phyloP scores from a whole-genome alignment of 768 basidiomycete genomes.

The Steccherinum ochraceum region DNA sequence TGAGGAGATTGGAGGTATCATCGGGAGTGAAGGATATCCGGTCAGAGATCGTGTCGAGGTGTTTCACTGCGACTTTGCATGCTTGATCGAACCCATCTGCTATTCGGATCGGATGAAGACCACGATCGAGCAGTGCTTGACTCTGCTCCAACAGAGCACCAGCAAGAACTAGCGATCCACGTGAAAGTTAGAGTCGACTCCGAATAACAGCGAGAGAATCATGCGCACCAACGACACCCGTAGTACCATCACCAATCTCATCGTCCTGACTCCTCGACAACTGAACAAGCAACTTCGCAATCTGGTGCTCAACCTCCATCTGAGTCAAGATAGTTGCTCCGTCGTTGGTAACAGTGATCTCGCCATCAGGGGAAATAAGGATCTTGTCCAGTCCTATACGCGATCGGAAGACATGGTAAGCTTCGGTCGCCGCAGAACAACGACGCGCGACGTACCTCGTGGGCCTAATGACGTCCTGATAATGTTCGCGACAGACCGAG shows the following conservation, averaged over 20 bases:
- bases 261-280: constrained; percentile 98
- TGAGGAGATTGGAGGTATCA: constrained; percentile 83
- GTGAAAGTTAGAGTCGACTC: constrained; percentile 1
- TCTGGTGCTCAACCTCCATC: constrained; percentile 99
- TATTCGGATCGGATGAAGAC: constrained; percentile 97
- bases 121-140: constrained; percentile 94
- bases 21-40: constrained; percentile 76
- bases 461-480: constrained; percentile 93
- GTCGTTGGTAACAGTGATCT: constrained; percentile 99
- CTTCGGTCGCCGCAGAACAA: not conserved
- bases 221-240: constrained; percentile 90
- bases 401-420: not conserved
- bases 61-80: constrained; percentile 82
- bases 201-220: constrained; percentile 11
- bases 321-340: constrained; percentile 97
- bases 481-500: constrained; percentile 89
- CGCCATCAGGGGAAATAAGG: constrained; percentile 92
- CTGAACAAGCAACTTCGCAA: constrained; percentile 95
- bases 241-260: constrained; percentile 99
- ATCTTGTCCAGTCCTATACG: constrained; percentile 86
- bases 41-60: constrained; percentile 90
- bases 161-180: constrained; percentile 70
- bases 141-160: constrained; percentile 95
- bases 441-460: constrained; percentile 48
- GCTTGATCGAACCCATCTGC: constrained; percentile 98